Evolutionary conservation across 2,329 filamentous ascomycete species (phyloP).

Genomic region (Aspergillus bombycis): DNA sequence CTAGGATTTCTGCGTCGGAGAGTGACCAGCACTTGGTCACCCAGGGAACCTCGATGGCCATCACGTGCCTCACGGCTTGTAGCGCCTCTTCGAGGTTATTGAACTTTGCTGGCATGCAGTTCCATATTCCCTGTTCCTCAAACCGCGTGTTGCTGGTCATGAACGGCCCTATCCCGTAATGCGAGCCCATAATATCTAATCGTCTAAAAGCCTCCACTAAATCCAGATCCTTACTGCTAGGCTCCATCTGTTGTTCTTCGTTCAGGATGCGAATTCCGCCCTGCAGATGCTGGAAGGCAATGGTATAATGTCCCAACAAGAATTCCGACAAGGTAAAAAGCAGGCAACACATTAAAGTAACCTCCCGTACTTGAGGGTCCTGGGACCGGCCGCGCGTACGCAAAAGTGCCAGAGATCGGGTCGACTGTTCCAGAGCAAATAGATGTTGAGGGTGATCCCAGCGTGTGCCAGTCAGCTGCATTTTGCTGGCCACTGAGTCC

Average conservation of each 20-base stretch:
- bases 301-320: neutral
- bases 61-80: neutral
- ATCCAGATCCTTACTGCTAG: neutral
- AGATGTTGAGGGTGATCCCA: neutral
- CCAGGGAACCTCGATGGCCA: conserved; percentile 15
- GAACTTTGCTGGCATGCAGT: neutral
- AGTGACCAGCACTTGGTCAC: conserved; percentile 18
- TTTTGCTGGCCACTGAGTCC: neutral
- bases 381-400: neutral
- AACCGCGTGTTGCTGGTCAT: neutral
- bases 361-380: neutral
- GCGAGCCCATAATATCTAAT: neutral
- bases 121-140: neutral
- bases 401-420: neutral
- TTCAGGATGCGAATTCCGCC: neutral
- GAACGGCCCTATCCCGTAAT: neutral
- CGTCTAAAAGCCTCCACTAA: neutral
- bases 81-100: neutral
- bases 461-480: neutral
- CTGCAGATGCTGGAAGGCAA: neutral
- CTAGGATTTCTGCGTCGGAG: conserved; percentile 8
- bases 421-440: neutral
- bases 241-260: neutral
- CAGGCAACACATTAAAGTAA: neutral
- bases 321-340: neutral